These are phyloP conservation scores for Sergeia podlipaevii DNA, from an alignment of 208 protist species.

Conservation along the genomic window DNA sequence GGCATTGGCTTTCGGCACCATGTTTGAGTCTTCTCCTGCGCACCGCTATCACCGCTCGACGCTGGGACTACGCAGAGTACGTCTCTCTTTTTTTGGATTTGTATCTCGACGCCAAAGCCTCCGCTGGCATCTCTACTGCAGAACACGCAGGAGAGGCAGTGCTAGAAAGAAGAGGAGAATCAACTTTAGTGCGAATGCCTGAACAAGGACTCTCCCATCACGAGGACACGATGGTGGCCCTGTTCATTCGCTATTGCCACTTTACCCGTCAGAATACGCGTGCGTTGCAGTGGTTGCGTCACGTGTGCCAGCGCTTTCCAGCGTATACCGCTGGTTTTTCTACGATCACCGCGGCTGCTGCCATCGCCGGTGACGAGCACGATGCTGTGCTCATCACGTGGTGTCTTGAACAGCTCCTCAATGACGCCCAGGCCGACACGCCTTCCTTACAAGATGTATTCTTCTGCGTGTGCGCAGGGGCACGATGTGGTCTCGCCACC, in stretches of 20 bases:
- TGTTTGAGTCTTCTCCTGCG: not conserved
- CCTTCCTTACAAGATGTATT: slow-evolving; percentile 53
- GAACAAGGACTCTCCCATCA: not conserved
- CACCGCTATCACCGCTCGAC: not conserved
- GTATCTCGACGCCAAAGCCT: not conserved
- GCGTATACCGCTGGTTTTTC: slow-evolving; percentile 23
- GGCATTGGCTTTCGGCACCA: not conserved
- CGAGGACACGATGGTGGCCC: slow-evolving; percentile 24
- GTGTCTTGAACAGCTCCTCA: slow-evolving; percentile 27
- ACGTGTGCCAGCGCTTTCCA: slow-evolving; percentile 9
- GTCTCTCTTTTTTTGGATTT: slow-evolving; percentile 10
- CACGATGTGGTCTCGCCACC: slow-evolving; percentile 47
- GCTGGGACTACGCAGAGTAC: slow-evolving; percentile 24
- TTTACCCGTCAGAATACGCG: slow-evolving; percentile 15
- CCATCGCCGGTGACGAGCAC: slow-evolving; percentile 15
- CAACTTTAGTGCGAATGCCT: no score
- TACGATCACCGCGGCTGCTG: slow-evolving; percentile 12
- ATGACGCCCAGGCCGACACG: slow-evolving; percentile 18
- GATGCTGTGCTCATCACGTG: slow-evolving; percentile 25
- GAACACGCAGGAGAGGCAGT: no score
- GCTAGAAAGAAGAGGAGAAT: no score
- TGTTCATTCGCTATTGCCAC: slow-evolving; percentile 13
- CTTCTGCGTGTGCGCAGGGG: slow-evolving; percentile 47
- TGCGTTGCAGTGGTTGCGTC: slow-evolving; percentile 10
- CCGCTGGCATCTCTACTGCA: slow-evolving; percentile 4